Conservation (phyloP, 805 yeast genomes). For the Candida yuanshanica region DNA sequence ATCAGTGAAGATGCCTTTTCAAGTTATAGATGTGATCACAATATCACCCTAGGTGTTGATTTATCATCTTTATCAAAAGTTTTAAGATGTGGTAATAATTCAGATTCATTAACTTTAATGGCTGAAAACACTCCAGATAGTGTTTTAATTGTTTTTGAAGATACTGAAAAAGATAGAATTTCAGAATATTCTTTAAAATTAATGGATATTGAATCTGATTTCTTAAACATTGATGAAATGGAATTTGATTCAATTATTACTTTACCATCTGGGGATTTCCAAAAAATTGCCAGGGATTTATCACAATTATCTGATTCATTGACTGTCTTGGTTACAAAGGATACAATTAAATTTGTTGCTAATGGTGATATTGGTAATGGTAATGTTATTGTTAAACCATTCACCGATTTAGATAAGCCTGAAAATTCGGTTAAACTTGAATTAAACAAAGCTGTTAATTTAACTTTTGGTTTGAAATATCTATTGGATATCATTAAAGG, state of each 20-base stretch:
- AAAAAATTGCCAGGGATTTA: constrained; percentile 85
- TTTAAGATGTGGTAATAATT: constrained; percentile 84
- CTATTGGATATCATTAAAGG: constrained; percentile 90
- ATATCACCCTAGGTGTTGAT: constrained; percentile 87
- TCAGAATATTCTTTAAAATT: constrained; percentile 87
- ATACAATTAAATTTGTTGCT: constrained; percentile 80
- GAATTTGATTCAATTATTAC: constrained; percentile 82
- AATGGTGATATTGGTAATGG: constrained; percentile 93
- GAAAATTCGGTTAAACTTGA: constrained; percentile 70
- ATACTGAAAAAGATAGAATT: constrained; percentile 81
- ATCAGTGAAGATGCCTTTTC: constrained; percentile 85
- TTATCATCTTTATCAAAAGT: constrained; percentile 82
- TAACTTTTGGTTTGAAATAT: constrained; percentile 89
- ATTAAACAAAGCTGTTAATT: constrained; percentile 79
- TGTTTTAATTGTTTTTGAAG: constrained; percentile 82
- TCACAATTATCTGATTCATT: constrained; percentile 82
- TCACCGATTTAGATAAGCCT: constrained; percentile 73
- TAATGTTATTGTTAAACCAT: constrained; percentile 78
- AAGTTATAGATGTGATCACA: constrained; percentile 93
- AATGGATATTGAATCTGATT: constrained; percentile 96
- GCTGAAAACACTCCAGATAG: constrained; percentile 87
- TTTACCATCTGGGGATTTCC: constrained; percentile 84
- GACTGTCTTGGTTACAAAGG: constrained; percentile 82
- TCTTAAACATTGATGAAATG: constrained; percentile 89
- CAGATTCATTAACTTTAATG: constrained; percentile 79